Percentiles rank a stretch among this genome's conserved stretches.
These are phyloP conservation scores for Polyplosphaeria fusca DNA, from an alignment of 495 filamentous ascomycete species.

Conservation along the genomic window DNA sequence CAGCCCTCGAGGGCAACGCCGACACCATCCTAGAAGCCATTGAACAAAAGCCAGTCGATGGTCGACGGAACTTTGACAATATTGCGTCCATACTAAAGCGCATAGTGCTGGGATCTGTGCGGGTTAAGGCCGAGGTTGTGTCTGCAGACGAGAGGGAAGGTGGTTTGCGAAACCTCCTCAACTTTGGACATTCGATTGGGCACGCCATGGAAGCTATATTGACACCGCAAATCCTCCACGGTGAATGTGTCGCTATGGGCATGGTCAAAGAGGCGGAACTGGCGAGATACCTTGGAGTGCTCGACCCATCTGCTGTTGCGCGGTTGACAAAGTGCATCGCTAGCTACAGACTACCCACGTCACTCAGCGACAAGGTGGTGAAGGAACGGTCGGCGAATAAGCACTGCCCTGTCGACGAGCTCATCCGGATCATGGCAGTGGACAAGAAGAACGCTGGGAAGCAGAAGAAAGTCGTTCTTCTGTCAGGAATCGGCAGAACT, in stretches of 20 bases:
- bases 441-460: conserved; percentile 98
- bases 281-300: conserved; percentile 81
- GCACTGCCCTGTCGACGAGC: conserved; percentile 82
- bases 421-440: conserved; percentile 89
- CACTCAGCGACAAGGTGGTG: conserved; percentile 78
- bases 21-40: conserved; percentile 65
- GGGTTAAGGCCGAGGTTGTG: conserved; percentile 89
- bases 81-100: conserved; percentile 78
- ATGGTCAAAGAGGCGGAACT: conserved; percentile 98
- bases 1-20: conserved; percentile 77
- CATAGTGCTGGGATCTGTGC: conserved; percentile 81
- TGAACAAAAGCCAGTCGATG: conserved; percentile 49
- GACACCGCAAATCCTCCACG: conserved; percentile 91
- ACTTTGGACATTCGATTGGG: conserved; percentile 97
- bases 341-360: conserved; percentile 88
- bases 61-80: conserved; percentile 54
- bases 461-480: conserved; percentile 95
- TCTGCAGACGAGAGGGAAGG: conserved; percentile 92
- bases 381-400: conserved; percentile 81
- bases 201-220: conserved; percentile 95
- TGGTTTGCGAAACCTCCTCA: conserved; percentile 88
- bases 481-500: conserved; percentile 85
- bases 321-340: conserved; percentile 87
- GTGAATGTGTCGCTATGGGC: conserved; percentile 91
- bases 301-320: conserved; percentile 82